Base-by-base conservation (phyloP, 495 filamentous ascomycete species). In the Pyrenula massariospora region DNA sequence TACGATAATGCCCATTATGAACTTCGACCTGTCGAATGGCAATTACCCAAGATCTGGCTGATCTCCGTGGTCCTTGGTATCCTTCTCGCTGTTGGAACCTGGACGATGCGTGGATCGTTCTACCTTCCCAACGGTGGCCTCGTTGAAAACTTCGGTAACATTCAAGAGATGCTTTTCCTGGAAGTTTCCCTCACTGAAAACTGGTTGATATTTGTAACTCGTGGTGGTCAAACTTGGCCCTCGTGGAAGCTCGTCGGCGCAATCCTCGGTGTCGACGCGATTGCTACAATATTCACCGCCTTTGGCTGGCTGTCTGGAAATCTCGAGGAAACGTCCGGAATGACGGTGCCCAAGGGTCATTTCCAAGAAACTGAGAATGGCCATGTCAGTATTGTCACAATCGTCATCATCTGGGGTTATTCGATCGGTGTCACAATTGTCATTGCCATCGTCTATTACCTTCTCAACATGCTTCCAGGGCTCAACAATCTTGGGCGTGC, bases 1-100 rank as follows among this genome's bases (percentile, higher is more conserved):
- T 88, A 88, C 74, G 84, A 88, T 68, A 88, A 88, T 65, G 84
- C 84, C 58, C 81, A 87, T 72, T 87, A 78, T 67, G 84, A 88
- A 66, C 68, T 70, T 55, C 81, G 84, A 55, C 84, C 84, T 48
- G 84, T 87, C 63, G 84, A 87, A 72, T 88, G 84, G 84, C 84
- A 88, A 72, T 65, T 88, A 52, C 84, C 84, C 24, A 88, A 88
- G 75, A 87, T 88, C 67, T 88, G 84, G 84, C 76, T 87, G 59
- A 88, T 88, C 66, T 84, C 80, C 62, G 70, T 86, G 59, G 71
- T 85, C 52, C 78, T 88, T 48, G 84, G 84, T 69, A 59, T 81
- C 50, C 65, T 86, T 10, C 83, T 88, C 24, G 84, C 84, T 56
- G 64, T 77, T 54, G 84, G 70, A 59, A 88, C 84, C 62, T 88